phyloP scores from a whole-genome alignment of 1,139 yeast genomes.

The Maudiozyma humilis region DNA sequence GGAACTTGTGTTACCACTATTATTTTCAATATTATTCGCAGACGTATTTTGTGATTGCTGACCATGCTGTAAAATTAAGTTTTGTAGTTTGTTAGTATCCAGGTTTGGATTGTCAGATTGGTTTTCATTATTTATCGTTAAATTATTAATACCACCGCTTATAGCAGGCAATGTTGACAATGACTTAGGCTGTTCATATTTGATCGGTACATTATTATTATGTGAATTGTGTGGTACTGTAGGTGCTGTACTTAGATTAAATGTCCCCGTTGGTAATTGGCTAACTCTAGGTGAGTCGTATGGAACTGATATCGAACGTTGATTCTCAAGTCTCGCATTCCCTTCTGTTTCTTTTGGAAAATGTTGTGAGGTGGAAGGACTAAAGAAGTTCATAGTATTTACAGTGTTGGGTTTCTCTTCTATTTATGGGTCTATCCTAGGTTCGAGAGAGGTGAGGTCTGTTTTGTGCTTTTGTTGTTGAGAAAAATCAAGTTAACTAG shows the following conservation, averaged over 20 bases:
- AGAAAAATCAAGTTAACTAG: neutral
- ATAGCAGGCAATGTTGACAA: neutral
- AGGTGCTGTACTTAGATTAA: neutral
- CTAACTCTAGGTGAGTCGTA: constrained; percentile 5
- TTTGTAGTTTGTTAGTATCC: constrained; percentile 15
- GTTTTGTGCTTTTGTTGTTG: neutral
- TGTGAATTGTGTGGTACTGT: neutral
- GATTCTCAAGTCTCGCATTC: constrained; percentile 1
- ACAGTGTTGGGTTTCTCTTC: neutral
- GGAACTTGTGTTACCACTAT: constrained; percentile 17
- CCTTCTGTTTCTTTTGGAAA: neutral
- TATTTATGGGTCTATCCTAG: neutral
- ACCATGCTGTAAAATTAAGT: constrained; percentile 17
- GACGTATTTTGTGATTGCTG: constrained; percentile 12
- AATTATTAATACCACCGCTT: neutral
- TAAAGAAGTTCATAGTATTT: constrained; percentile 6
- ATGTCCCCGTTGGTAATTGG: neutral
- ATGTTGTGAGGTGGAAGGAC: constrained; percentile 1
- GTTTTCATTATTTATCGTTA: neutral
- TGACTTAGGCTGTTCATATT: neutral
- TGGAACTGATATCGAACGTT: constrained; percentile 5
- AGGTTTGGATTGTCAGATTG: neutral
- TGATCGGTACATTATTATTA: neutral
- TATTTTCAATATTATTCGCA: constrained; percentile 1
- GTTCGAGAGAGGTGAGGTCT: neutral